Evolutionary conservation across 1,284 basidiomycete species (phyloP), one percentile per base, ranked within the genome.

Genomic region (Hymenochaete sp.): DNA sequence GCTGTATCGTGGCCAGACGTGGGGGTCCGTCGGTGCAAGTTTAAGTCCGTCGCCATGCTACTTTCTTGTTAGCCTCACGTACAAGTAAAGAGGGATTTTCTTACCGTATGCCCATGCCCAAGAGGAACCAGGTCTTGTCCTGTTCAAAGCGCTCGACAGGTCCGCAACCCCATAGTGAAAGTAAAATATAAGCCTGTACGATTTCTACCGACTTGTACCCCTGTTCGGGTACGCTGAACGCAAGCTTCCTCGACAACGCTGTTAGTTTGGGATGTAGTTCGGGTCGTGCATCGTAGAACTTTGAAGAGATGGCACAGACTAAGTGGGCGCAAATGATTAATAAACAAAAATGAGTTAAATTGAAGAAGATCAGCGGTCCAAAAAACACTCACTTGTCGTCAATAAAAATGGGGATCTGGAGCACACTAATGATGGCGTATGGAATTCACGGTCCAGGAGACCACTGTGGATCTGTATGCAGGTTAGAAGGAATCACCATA

Each of bases 181-280:
- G 74, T 16, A 95, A 70, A 27, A 90, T 69, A 62, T 93, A 95
- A 0, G 89, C 90, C 59, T 93, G 91, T 3, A 92, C 87, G 52
- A 93, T 91, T 65, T 98, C 96, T 37, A 97, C 83, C 19, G 87
- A 92, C 65, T 98, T 98, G 72, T 92, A 96, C 0, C 87, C 87
- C 54, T 75, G 70, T 48, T 79, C 87, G 38, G 74, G 88, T 7
- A 93, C 87, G 52, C 77, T 82, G 60, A 95, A 97, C 0, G 93
- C 88, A n/a, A 97, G 76, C 55, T 92, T 88, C 60, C 90, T 88
- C 2, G 88, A 86, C 28, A 93, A 73, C 25, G 87, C 83, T 1
- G 89, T 79, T 37, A 97, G 74, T 48, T 78, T 77, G 9, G 75
- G 65, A 55, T 97, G 88, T 16, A 98, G 71, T 29, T 96, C 93